phyloP scores from a whole-genome alignment of 1,139 yeast species.

The Yueomyces sp. region DNA sequence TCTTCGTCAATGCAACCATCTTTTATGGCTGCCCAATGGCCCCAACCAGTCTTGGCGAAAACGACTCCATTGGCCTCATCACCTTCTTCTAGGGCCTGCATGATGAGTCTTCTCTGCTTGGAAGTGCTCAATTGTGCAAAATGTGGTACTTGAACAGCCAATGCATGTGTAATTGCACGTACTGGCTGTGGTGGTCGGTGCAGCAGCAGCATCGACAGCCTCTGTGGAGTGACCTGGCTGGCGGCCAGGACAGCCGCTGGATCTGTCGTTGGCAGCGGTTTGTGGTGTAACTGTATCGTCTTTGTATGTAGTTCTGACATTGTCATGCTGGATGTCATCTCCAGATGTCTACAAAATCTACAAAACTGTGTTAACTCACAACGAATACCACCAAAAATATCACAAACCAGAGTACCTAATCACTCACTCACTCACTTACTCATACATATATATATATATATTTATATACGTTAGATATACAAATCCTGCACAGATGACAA shows the following conservation, averaged over 20 bases:
- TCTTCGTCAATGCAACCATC: slow-evolving; percentile 27
- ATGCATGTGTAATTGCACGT: slow-evolving; percentile 73
- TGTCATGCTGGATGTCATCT: too few relatives aligned
- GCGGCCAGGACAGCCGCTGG: slow-evolving; percentile 38
- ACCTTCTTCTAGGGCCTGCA: slow-evolving; percentile 72
- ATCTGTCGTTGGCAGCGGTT: slow-evolving; percentile 5
- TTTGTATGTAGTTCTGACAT: background rate
- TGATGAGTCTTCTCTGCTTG: slow-evolving; percentile 80
- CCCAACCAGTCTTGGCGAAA: slow-evolving; percentile 96
- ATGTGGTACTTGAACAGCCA: slow-evolving; percentile 63
- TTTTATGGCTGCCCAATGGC: slow-evolving; percentile 82
- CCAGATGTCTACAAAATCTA: too few relatives aligned
- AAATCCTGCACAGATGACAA: too few relatives aligned
- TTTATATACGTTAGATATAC: too few relatives aligned
- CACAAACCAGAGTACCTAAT: too few relatives aligned
- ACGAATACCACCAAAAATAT: too few relatives aligned
- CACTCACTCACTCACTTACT: too few relatives aligned
- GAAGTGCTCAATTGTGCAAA: slow-evolving; percentile 73
- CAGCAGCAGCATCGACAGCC: slow-evolving; percentile 56
- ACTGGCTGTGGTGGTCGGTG: slow-evolving; percentile 83
- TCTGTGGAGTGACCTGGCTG: slow-evolving; percentile 67
- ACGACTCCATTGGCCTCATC: slow-evolving; percentile 52
- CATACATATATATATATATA: too few relatives aligned
- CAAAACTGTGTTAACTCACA: too few relatives aligned
- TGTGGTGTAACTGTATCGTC: background rate